Conservation (phyloP, 1,284 basidiomycete species). For the Bjerkandera adusta region DNA sequence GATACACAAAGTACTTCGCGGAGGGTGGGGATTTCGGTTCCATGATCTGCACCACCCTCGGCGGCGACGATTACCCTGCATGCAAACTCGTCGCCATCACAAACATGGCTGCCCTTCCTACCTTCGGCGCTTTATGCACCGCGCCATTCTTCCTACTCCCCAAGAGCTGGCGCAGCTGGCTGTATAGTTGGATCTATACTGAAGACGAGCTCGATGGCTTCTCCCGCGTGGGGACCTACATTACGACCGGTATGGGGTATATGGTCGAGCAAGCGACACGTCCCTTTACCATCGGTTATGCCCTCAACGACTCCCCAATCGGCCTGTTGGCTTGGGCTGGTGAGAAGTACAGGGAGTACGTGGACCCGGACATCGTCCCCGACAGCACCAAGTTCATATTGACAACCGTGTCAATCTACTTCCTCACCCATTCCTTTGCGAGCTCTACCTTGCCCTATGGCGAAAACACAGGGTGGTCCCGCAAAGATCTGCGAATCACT, state of each 20-base stretch:
- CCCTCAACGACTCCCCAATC: constrained; percentile 11
- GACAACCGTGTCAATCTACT: constrained; percentile 18
- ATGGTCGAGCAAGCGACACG: constrained; percentile 13
- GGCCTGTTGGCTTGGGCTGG: constrained; percentile 16
- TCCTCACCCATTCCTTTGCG: constrained; percentile 11
- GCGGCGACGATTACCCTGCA: constrained; percentile 12
- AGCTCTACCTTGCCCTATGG: constrained; percentile 13
- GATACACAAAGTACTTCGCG: constrained; percentile 15
- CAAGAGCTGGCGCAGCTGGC: constrained; percentile 14
- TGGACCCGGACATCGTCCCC: constrained; percentile 13
- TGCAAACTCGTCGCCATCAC: constrained; percentile 17
- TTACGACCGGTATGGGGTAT: constrained; percentile 12
- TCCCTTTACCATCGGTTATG: constrained; percentile 17
- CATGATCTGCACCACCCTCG: constrained; percentile 6
- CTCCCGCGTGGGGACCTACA: constrained; percentile 2
- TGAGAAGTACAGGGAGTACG: constrained; percentile 14
- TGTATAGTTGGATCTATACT: constrained; percentile 16
- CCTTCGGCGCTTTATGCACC: constrained; percentile 13
- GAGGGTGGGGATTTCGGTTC: constrained; percentile 17
- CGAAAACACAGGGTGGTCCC: constrained; percentile 9
- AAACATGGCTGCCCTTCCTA: constrained; percentile 1
- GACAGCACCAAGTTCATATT: constrained; percentile 9
- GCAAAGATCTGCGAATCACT: constrained; percentile 1
- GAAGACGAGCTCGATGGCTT: constrained; percentile 13
- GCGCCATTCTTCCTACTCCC: constrained; percentile 16